Base-by-base conservation (phyloP, 2,329 filamentous ascomycete species). In the Penicillium sp. region DNA sequence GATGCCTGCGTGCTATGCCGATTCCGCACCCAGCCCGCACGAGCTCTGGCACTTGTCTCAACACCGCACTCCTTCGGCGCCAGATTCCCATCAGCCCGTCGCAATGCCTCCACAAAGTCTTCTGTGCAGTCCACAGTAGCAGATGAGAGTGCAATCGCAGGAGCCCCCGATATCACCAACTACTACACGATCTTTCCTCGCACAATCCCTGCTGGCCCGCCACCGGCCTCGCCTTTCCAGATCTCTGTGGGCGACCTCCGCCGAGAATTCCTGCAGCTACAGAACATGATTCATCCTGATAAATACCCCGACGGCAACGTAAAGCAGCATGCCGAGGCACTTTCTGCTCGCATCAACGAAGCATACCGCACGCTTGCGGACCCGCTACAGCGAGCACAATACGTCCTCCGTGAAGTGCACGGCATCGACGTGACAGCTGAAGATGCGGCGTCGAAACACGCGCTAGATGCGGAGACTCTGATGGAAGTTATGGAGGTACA, bases 141-240 rank as follows among this genome's bases (percentile, higher is more conserved):
- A 8, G 31, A n/a, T 11, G 33, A 50, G 23, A 20, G 18, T 26
- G 28, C 34, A n/a, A 34, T 55, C n/a, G 31, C 43, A 17, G 46
- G 43, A 23, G 49, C 57, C 19, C 65, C 64, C 2, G 60, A 70
- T 38, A 61, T 65, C 34, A 65, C 64, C 26, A 87, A 83, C 39
- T 80, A 91, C 75, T 97, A 96, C 76, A 80, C 83, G 40, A 80
- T 97, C 69, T 98, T 98, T 74, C 89, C 90, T 1, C 63, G 77
- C 20, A 86, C 89, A 3, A 76, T 96, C 3, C 80, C 89, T 0
- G 38, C 65, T 1, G 91, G 91, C 2, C 86, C 88, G 1, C 93
- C 93, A 0, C 91, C 91, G 0, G 39, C 60, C 0, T 84, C 89
- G 0, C 76, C 81, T 43, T 98, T 97, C 75, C 67, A 73, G 10